Base-by-base conservation (phyloP, 495 filamentous ascomycete genomes). In the Daldinia bambusicola region DNA sequence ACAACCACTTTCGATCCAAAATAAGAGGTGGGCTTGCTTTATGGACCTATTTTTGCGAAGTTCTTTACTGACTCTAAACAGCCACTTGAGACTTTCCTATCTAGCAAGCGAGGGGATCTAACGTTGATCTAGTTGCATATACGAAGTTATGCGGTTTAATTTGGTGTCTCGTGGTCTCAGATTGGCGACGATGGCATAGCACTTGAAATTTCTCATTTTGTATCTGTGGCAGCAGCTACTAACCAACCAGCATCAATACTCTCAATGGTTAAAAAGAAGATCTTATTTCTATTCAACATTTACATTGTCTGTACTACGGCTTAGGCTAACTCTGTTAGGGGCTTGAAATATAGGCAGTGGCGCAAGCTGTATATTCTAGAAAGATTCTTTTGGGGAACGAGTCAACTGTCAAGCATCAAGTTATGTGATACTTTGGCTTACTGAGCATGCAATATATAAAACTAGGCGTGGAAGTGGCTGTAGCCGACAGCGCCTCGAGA, bases 331-430 rank as follows among this genome's bases (percentile, higher is more conserved):
- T 22, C 55, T 26, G 20, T 38, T 31, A n/a, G 55, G 61, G 5
- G 36, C 26, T 30, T 31, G 14, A 13, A 16, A 45, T 14, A 45
- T 64, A 55, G 55, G 34, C 55, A 8, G 52, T 36, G 60, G 53
- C 61, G 61, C 34, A 31, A 31, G 8, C 18, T 16, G 30, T 40
- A 56, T 63, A 52, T 72, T 72, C 69, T 72, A 68, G 69, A 72
- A 72, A 45, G 8, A 43, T 67, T 72, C 69, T n/a, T 51, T 30
- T 18, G 43, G 20, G 18, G 18, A 48, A 10, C 43, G 20, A 48
- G 53, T 63, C 50, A 38, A 48, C 34, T 67, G 55, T 37, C 36
- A 3, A 6, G 4, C 9, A 14, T 32, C 37, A 48, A 9, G 34
- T 30, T 32, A 58, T 52, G 30, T 51, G 55, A 63, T 37, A 36